phyloP scores from a whole-genome alignment of 2,329 filamentous ascomycete species.

The Curvularia eragrostidis region DNA sequence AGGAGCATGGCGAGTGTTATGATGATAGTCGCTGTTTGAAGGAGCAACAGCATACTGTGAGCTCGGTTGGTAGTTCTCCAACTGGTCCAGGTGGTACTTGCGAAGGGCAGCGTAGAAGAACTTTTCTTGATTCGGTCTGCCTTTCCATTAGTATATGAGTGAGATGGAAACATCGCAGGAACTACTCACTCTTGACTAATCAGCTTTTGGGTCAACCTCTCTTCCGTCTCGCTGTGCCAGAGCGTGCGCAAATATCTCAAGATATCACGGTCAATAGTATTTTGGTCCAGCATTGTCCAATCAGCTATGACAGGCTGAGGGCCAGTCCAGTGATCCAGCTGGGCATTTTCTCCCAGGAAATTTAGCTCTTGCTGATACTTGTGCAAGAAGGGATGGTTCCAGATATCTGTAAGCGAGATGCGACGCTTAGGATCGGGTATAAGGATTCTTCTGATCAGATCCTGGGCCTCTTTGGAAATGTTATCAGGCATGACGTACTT shows the following conservation, averaged over 20 bases:
- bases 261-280: constrained; percentile 80
- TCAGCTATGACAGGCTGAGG: constrained; percentile 65
- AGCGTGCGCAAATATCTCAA: constrained; percentile 85
- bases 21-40: constrained; percentile 87
- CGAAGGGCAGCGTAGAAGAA: constrained; percentile 87
- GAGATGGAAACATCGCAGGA: no score
- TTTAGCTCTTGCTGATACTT: constrained; percentile 79
- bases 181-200: constrained; percentile 52
- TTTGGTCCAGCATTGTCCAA: constrained; percentile 65
- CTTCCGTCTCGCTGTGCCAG: constrained; percentile 85
- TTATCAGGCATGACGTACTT: constrained; percentile 55
- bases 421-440: constrained; percentile 78
- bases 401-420: constrained; percentile 81
- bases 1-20: constrained; percentile 37
- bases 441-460: constrained; percentile 81
- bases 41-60: constrained; percentile 70
- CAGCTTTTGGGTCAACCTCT: constrained; percentile 74
- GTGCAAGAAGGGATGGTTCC: constrained; percentile 83
- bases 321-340: constrained; percentile 59
- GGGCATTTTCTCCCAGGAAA: constrained; percentile 64
- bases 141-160: constrained; percentile 6
- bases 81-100: constrained; percentile 80
- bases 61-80: constrained; percentile 82
- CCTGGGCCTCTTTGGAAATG: constrained; percentile 71
- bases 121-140: constrained; percentile 85